Percentiles rank a stretch among this genome's conserved stretches.
Evolutionary conservation across 768 basidiomycete species (phyloP).

Genomic region (Tylopilus intermedius): DNA sequence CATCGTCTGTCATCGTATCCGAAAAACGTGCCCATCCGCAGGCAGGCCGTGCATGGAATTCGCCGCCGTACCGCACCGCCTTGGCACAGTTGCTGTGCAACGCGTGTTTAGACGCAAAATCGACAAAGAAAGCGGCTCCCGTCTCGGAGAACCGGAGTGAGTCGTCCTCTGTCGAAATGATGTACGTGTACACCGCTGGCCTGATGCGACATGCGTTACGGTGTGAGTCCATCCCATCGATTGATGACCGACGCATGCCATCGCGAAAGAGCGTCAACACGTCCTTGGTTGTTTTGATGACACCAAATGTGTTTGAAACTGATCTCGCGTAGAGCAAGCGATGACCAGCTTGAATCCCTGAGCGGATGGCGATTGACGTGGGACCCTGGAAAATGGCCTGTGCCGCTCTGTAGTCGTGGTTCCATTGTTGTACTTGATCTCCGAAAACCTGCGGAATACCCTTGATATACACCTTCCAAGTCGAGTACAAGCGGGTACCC

Average conservation of each 20-base stretch:
- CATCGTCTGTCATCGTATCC: constrained; percentile 48
- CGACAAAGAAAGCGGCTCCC: constrained; percentile 81
- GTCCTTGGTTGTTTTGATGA: constrained; percentile 47
- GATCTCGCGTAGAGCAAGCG: constrained; percentile 69
- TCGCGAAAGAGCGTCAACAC: constrained; percentile 50
- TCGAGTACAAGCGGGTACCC: constrained; percentile 63
- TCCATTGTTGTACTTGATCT: constrained; percentile 62
- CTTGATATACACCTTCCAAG: constrained; percentile 70
- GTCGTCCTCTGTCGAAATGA: constrained; percentile 71
- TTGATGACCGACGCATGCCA: constrained; percentile 21
- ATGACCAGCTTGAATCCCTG: constrained; percentile 68
- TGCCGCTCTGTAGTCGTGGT: constrained; percentile 60
- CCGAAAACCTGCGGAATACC: constrained; percentile 58
- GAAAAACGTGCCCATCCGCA: constrained; percentile 65
- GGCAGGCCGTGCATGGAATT: constrained; percentile 70
- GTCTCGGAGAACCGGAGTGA: constrained; percentile 82
- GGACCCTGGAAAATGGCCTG: constrained; percentile 66
- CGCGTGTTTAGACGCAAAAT: constrained; percentile 84
- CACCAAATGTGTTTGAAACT: constrained; percentile 56
- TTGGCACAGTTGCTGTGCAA: constrained; percentile 71
- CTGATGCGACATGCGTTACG: constrained; percentile 49
- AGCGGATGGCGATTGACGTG: constrained; percentile 56
- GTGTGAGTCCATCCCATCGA: constrained; percentile 13
- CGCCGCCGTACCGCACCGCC: constrained; percentile 67
- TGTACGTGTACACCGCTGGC: constrained; percentile 81